Percentiles rank a stretch among this genome's conserved stretches.
Conservation (phyloP, 768 basidiomycete genomes). For the Suillus ampliporus region DNA sequence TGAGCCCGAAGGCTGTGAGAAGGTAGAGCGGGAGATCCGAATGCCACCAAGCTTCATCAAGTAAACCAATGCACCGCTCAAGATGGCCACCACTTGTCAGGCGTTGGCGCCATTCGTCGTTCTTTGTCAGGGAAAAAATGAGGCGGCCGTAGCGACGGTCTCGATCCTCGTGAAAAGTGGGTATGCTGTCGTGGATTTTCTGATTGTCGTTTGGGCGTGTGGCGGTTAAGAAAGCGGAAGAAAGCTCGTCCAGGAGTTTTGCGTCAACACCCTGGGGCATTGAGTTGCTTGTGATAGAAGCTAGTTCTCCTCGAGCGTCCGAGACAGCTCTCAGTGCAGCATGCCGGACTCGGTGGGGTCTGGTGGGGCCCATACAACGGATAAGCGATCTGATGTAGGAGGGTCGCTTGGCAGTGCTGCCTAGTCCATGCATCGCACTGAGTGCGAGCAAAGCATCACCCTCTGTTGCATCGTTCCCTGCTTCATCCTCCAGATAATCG, state of each 20-base stretch:
- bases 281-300: neutral
- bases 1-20: neutral
- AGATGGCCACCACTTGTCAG: neutral
- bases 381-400: neutral
- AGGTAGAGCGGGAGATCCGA: neutral
- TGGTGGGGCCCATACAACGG: neutral
- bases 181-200: neutral
- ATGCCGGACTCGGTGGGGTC: neutral
- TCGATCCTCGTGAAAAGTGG: neutral
- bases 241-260: neutral
- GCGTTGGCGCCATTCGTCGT: neutral
- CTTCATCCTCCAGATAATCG: neutral
- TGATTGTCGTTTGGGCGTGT: neutral
- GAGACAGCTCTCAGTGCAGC: neutral
- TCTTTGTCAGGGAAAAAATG: neutral
- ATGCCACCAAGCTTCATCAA: neutral
- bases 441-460: neutral
- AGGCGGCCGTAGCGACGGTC: neutral
- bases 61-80: neutral
- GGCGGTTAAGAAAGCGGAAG: neutral
- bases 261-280: too few species aligned
- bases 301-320: neutral
- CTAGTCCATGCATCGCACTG: neutral
- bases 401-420: neutral
- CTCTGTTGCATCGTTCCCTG: neutral